phyloP scores from a whole-genome alignment of 805 yeast species.

The Kuraishia piskuri region DNA sequence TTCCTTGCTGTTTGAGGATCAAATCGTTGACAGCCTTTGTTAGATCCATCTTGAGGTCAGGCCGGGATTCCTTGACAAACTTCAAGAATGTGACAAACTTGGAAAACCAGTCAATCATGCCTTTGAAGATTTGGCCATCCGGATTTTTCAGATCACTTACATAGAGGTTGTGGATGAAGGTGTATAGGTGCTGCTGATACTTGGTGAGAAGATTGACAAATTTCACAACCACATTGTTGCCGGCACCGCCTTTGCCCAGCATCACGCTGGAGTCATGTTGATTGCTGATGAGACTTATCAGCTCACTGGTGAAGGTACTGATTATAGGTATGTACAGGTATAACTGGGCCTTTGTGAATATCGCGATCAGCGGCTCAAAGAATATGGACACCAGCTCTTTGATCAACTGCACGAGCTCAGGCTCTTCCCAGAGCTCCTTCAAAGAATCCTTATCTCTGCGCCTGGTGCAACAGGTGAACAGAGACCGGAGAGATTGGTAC shows the following conservation, averaged over 20 bases:
- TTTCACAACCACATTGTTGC: conserved; percentile 58
- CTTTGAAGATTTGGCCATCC: conserved; percentile 47
- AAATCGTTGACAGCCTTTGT: conserved; percentile 5
- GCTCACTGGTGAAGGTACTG: conserved; percentile 58
- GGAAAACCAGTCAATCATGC: conserved; percentile 68
- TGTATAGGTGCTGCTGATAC: conserved; percentile 66
- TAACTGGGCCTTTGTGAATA: conserved; percentile 60
- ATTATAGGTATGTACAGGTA: conserved; percentile 57
- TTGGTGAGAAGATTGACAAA: conserved; percentile 58
- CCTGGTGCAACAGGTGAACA: conserved; percentile 55
- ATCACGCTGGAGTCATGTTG: conserved; percentile 32
- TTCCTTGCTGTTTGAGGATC: not conserved
- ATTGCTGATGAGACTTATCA: conserved; percentile 46
- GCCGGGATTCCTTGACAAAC: conserved; percentile 40
- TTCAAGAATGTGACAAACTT: conserved; percentile 55
- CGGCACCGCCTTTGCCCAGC: conserved; percentile 26
- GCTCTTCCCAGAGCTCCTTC: conserved; percentile 78
- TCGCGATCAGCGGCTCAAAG: conserved; percentile 63
- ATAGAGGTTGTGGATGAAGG: conserved; percentile 76
- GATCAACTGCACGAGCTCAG: conserved; percentile 66
- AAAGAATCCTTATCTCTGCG: conserved; percentile 69
- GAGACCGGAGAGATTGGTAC: conserved; percentile 48
- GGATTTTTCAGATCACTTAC: conserved; percentile 52
- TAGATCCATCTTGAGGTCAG: conserved; percentile 37
- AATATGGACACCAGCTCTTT: conserved; percentile 66